phyloP scores from a whole-genome alignment of 805 yeast genomes.

The Danielozyma ontarioensis region DNA sequence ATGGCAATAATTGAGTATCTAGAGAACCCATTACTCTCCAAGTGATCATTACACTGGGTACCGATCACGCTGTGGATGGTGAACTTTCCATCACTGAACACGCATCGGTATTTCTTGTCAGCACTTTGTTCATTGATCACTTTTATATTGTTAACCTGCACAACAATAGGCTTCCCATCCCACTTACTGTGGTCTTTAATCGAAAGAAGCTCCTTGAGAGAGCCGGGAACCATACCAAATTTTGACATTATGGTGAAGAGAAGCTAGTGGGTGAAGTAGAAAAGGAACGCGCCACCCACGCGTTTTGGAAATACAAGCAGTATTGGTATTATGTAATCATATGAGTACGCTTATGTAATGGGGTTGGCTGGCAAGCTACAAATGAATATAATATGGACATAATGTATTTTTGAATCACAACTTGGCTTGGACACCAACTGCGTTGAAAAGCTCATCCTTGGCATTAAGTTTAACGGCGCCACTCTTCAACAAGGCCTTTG shows the following conservation, averaged over 20 bases:
- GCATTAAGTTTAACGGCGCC: slow-evolving; percentile 47
- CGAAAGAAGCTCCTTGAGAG: slow-evolving; percentile 19
- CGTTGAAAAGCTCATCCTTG: slow-evolving; percentile 36
- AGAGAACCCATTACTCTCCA: slow-evolving; percentile 38
- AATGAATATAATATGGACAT: too few species aligned
- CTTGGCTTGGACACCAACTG: slow-evolving; percentile 27
- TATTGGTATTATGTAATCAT: too few species aligned
- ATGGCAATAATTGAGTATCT: slow-evolving; percentile 40
- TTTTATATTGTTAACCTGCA: slow-evolving; percentile 31
- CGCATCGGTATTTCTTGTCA: slow-evolving; percentile 26
- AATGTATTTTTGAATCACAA: slow-evolving; percentile 9
- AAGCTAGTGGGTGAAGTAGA: neutral
- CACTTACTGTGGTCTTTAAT: slow-evolving; percentile 13
- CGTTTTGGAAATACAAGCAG: too few species aligned
- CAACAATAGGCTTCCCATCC: slow-evolving; percentile 25
- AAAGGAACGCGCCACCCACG: neutral
- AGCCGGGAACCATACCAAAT: slow-evolving; percentile 19
- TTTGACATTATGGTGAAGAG: slow-evolving; percentile 1
- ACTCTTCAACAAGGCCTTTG: slow-evolving; percentile 61
- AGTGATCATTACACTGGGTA: slow-evolving; percentile 39
- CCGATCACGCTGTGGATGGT: slow-evolving; percentile 34
- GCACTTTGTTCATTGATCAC: slow-evolving; percentile 19
- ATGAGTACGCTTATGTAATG: too few species aligned
- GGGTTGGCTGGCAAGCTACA: too few species aligned
- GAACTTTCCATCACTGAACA: slow-evolving; percentile 36